These are phyloP conservation scores for Wallacemonas sp. DNA, from an alignment of 208 protist genomes.

Conservation along the genomic window DNA sequence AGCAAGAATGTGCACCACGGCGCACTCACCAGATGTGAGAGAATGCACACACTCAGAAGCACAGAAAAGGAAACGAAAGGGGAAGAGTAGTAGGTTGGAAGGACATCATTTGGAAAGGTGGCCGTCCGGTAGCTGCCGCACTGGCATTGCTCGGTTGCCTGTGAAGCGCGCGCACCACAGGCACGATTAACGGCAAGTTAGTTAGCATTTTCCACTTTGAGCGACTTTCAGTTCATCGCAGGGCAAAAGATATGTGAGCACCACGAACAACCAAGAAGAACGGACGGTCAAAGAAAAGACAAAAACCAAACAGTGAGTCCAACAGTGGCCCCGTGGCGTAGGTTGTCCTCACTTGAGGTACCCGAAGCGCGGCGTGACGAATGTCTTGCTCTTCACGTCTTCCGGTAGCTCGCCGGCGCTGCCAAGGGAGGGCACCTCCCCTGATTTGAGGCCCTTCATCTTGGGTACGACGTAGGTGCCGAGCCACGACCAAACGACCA, in stretches of 20 bases:
- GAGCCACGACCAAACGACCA: slow-evolving; percentile 67
- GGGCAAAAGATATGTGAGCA: neutral
- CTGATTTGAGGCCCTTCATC: slow-evolving; percentile 43
- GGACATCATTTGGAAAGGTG: no score
- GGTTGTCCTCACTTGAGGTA: slow-evolving; percentile 5
- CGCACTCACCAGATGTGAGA: no score
- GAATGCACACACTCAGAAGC: no score
- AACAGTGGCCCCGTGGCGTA: neutral
- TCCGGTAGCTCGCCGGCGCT: slow-evolving; percentile 19
- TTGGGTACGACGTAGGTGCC: slow-evolving; percentile 68
- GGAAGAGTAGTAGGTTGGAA: no score
- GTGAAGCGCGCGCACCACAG: no score
- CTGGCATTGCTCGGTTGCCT: no score
- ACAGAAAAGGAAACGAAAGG: no score
- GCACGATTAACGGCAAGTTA: no score
- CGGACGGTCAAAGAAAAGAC: neutral
- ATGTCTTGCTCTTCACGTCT: slow-evolving; percentile 25
- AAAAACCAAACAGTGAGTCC: neutral
- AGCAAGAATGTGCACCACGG: no score
- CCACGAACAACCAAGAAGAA: neutral
- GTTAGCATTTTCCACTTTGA: no score
- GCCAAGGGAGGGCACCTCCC: slow-evolving; percentile 32
- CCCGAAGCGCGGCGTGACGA: slow-evolving; percentile 29
- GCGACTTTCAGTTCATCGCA: neutral
- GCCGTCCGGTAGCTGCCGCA: no score